Evolutionary conservation across 169 alveolate genomes (phyloP).

Genomic region (Cryptosporidium muris): DNA sequence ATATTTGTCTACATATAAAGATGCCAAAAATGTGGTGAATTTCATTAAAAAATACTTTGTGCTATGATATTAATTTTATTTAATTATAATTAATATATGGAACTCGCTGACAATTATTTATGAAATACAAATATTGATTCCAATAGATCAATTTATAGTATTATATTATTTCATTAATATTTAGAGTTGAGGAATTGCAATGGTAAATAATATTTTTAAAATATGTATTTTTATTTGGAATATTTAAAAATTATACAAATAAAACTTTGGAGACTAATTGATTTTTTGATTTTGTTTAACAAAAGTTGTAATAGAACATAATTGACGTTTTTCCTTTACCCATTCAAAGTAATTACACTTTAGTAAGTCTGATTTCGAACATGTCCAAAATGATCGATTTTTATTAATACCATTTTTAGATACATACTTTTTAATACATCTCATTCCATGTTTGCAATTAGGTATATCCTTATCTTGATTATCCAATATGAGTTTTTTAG

Average conservation of each 20-base stretch:
- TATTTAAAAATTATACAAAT: no score
- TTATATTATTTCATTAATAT: no score
- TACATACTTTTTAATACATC: constrained; percentile 18
- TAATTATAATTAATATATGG: no score
- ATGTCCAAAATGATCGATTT: constrained; percentile 33
- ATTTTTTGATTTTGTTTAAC: not conserved
- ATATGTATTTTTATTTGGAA: no score
- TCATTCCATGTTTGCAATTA: constrained; percentile 20
- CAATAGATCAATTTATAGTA: no score
- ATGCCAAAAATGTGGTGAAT: constrained; percentile 50
- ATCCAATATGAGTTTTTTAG: not conserved
- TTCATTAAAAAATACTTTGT: constrained; percentile 62
- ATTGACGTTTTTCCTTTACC: not conserved
- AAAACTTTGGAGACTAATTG: no score
- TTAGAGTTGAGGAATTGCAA: no score
- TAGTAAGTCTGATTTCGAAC: constrained; percentile 34
- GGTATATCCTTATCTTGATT: not conserved
- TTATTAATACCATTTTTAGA: constrained; percentile 22
- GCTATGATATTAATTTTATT: not conserved
- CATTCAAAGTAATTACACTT: constrained; percentile 34
- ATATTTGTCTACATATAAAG: constrained; percentile 75
- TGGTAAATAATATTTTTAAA: no score
- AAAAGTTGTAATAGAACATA: not conserved
- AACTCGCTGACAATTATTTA: no score
- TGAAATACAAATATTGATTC: no score